Conservation (phyloP, 768 basidiomycete genomes). For the Auricularia heimuer region DNA sequence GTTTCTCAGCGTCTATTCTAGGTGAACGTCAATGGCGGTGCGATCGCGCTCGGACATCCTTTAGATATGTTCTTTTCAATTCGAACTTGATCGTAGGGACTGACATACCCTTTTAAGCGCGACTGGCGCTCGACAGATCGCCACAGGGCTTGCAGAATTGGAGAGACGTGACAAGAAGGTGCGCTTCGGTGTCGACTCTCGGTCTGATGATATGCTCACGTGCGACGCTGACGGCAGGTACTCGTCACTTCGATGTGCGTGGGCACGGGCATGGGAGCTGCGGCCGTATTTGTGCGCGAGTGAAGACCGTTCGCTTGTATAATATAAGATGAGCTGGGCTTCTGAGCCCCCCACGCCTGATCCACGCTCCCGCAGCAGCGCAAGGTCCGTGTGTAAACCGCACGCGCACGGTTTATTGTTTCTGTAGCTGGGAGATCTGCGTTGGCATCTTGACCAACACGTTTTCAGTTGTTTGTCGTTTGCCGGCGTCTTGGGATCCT, state of each 20-base stretch:
- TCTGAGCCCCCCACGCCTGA: no score
- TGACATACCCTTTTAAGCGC: constrained; percentile 11
- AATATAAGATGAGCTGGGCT: background rate
- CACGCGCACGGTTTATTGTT: no score
- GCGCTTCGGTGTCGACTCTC: background rate
- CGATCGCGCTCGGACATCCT: constrained; percentile 78
- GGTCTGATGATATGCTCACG: background rate
- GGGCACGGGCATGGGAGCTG: constrained; percentile 86
- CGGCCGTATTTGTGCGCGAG: constrained; percentile 72
- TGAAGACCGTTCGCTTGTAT: background rate
- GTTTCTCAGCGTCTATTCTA: constrained; percentile 22
- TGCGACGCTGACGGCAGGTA: constrained; percentile 21
- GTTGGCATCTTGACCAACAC: no score
- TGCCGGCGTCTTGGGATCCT: no score
- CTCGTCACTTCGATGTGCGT: constrained; percentile 74
- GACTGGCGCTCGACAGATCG: constrained; percentile 68
- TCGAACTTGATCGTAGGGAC: background rate
- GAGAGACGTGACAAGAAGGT: constrained; percentile 49
- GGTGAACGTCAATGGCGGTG: constrained; percentile 85
- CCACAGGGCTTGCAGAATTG: constrained; percentile 79
- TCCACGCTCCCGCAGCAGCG: no score
- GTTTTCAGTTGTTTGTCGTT: no score
- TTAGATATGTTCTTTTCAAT: constrained; percentile 26
- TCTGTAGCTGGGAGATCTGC: no score
- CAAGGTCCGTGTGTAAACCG: no score